Base-by-base conservation (phyloP, 148 eudicot species). In the Spergularia bocconei region DNA sequence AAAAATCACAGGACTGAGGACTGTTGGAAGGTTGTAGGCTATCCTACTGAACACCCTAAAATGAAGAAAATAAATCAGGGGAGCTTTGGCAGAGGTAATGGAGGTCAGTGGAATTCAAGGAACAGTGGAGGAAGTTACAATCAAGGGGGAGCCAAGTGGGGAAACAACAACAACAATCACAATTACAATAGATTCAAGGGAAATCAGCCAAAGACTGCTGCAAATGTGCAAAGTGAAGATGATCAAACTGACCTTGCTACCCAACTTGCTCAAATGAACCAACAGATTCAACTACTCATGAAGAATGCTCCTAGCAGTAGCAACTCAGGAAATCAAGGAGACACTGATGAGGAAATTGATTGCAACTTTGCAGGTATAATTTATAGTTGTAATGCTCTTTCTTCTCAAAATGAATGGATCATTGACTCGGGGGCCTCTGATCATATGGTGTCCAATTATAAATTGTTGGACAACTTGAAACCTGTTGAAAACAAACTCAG, bases 401-500 rank as follows among this genome's bases (percentile, higher is more conserved):
- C 8, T 7, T 2, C 6, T 8, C 5, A 20, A 23, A 52, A 52
- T 29, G 53, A 57, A 4, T 71, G 64, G 64, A 71, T 71, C 0
- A 11, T 71, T 1, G 64, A 71, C 11, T 36, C 33, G 6, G 64
- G 75, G 0, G 75, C 75, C 0, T 36, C 21, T 56, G 64, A 71
- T 11, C 75, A 71, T 13, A 70, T 53, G 61, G n/a, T 10, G 17
- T 14, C 10, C 1, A 16, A 15, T 4, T 7, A 52, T 1, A 33
- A 13, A 15, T 14, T 53, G 3, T 1, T 4, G 9, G 2, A 53
- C 17, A 14, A 4, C 0, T 25, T 1, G 15, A n/a, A 13, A 0
- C 1, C n/a, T 0, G 0, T 0, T 15, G 9, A 14, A 2, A n/a
- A n/a, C n/a, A 36, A 15, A 1, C 13, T 7, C 19, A 53, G 29